phyloP scores from a whole-genome alignment of 768 basidiomycete species.

The Lanmaoa pseudosensibilis region DNA sequence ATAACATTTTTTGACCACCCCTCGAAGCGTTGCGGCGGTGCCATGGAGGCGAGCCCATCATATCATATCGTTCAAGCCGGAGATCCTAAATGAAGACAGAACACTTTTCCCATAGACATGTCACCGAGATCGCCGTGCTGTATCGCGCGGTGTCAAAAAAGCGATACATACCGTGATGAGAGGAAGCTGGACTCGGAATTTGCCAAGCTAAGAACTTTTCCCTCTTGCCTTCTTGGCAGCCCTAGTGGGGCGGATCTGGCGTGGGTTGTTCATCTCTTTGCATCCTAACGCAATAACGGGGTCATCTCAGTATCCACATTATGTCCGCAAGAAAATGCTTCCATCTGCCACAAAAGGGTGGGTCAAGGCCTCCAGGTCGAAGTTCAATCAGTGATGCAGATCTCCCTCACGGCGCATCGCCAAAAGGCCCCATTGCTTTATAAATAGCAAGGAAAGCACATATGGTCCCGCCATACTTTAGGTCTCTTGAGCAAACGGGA shows the following conservation, averaged over 20 bases:
- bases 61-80: neutral
- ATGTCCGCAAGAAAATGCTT: neutral
- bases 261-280: too few relatives aligned
- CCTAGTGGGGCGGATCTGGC: too few relatives aligned
- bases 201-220: neutral
- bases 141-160: neutral
- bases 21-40: neutral
- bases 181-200: neutral
- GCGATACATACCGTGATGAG: neutral
- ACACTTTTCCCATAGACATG: constrained; percentile 1
- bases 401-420: neutral
- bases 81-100: neutral
- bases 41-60: neutral
- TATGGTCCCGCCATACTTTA: neutral
- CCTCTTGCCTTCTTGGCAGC: neutral
- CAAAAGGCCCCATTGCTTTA: neutral
- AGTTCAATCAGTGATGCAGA: neutral
- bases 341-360: neutral
- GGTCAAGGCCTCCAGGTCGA: neutral
- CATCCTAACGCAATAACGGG: too few relatives aligned
- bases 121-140: neutral
- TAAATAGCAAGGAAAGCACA: neutral
- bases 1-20: neutral
- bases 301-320: too few relatives aligned
- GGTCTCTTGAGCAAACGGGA: neutral